Evolutionary conservation across 1,139 yeast genomes (phyloP).

Genomic region (Saccharomyces uvarum): DNA sequence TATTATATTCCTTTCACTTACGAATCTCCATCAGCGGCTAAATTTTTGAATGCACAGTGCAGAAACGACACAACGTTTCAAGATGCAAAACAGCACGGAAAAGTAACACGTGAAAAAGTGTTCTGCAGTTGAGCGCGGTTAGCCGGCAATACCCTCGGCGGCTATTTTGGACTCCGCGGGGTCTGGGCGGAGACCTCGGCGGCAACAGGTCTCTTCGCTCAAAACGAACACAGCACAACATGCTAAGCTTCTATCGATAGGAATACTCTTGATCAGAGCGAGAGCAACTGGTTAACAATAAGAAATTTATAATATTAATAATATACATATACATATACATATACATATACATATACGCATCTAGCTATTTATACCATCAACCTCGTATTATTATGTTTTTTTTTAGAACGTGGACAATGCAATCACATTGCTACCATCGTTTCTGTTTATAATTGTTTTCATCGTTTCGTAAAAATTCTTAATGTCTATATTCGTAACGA

Average conservation of each 20-base stretch:
- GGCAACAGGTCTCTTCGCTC: too few species aligned
- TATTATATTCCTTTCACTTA: not conserved
- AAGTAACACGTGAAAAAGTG: not conserved
- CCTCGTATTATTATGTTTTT: not conserved
- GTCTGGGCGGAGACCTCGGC: too few species aligned
- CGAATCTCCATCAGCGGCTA: not conserved
- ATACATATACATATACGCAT: too few species aligned
- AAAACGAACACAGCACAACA: not conserved
- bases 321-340: not conserved
- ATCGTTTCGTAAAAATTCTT: not conserved
- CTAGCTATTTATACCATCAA: too few species aligned
- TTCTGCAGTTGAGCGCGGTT: not conserved
- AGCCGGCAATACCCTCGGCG: not conserved
- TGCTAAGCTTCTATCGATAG: not conserved
- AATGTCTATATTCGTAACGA: not conserved
- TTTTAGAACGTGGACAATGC: too few species aligned
- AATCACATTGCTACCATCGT: too few species aligned
- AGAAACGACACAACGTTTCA: not conserved
- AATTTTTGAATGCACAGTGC: not conserved
- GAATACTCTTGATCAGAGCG: not conserved
- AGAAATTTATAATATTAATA: too few species aligned
- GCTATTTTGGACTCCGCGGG: not conserved
- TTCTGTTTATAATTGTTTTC: not conserved
- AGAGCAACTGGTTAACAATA: not conserved
- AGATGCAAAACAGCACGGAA: not conserved